Base-by-base conservation (phyloP, 345 rosid genomes). In the Aurinia saxatilis region DNA sequence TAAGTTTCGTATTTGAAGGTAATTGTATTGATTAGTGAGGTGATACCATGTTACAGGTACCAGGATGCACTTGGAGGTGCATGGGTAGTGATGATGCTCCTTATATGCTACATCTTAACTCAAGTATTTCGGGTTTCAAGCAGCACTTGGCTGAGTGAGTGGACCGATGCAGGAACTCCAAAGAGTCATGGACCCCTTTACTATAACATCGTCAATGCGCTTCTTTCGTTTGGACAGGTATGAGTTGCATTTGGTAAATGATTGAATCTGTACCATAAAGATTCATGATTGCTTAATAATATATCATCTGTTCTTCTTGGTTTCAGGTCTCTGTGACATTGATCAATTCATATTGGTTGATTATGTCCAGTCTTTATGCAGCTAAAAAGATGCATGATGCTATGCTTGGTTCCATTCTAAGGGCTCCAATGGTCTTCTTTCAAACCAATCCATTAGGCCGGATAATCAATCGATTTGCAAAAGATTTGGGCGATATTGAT, bases 381-480 rank as follows among this genome's bases (percentile, higher is more conserved):
- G 96, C 99, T 35, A 93, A 45, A 73, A 87, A 75, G 76, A 64
- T 93, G 84, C 99, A 90, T 52, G 84, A 93, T 60, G 92, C 96
- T 53, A 90, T 93, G 95, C 99, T 93, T 66, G 64, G 65, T 50
- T 79, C 99, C 58, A 87, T 93, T 56, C 72, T 93, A 68, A 82
- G 99, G 79, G 99, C 97, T 67, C 99, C 99, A 31, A 87, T 93
- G 97, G 83, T 82, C 57, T 93, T 93, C 77, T 93, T 93, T 77
- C 97, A 90, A 57, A 93, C 99, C 58, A 93, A 90, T 68, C 99
- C 99, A 30, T 77, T 93, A 55, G 99, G 99, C 14, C 75, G 97
- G 10, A 83, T 93, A 44, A 93, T 93, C 66, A 93, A 93, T 77
- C 82, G 99, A 73, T 93, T 93, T 71, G 90, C 99, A 5, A 93